Evolutionary conservation across 768 basidiomycete genomes (phyloP), one percentile per base, ranked within the genome.

Genomic region (Boletus edulis): DNA sequence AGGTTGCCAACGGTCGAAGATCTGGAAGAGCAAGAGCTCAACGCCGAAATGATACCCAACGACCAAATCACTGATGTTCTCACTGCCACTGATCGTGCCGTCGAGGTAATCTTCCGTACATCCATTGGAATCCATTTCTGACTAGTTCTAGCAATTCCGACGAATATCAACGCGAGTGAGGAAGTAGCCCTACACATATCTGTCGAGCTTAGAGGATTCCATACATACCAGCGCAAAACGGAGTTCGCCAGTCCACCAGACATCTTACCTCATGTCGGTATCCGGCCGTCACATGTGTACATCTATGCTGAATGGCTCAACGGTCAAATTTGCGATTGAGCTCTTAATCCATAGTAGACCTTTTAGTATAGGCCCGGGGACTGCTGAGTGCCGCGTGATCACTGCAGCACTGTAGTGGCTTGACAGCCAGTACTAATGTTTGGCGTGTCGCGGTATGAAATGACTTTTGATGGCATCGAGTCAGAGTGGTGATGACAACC

Each of bases 151-250:
- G 93, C 91, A 92, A 89, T 77, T 97, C 2, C 76, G 78, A 41
- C 70, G 73, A 27, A 59, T 97, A 54, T 80, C 89, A 11, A 63
- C 76, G n/a, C 76, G 83, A 38, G 81, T 89, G 64, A 75, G 82
- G 10, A 80, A 88, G 78, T 90, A 20, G 91, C 87, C 5, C 76
- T 97, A 20, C 78, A 94, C 59, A 80, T 98, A 59, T 77, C 85
- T 1, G 93, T 98, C 22, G 94, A 97, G 64, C 91, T 88, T 12
- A 95, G 96, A 12, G 96, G 96, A 18, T 98, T 95, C 65, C 94
- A 98, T 67, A 95, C 95, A 37, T 98, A 98, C 70, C 94, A 97
- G 65, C 96, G 97, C 72, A 95, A 91, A 62, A 24, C 4, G 4
- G 22, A 22, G 22, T 3, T 22, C 4, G 22, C 22, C 22, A 24